Evolutionary conservation across 345 rosid species (phyloP).

Genomic region (Citrus trifoliata): DNA sequence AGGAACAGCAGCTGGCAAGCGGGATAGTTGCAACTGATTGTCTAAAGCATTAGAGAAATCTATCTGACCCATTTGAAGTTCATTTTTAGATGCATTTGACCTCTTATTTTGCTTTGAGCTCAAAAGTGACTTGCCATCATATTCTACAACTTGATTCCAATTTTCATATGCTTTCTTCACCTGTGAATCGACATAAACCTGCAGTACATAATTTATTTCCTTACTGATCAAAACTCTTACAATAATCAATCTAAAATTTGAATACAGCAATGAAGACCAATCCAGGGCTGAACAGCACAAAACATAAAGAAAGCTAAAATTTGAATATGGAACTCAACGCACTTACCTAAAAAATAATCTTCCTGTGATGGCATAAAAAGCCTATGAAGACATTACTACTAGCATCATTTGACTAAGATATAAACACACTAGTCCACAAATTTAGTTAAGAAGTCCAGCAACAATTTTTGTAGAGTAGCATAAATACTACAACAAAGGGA

Average conservation of each 20-base stretch:
- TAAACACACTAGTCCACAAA: not conserved
- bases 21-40: slow-evolving; percentile 50
- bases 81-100: slow-evolving; percentile 44
- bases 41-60: slow-evolving; percentile 48
- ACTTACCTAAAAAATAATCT: not conserved
- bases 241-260: not conserved
- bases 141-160: slow-evolving; percentile 81
- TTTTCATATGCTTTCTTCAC: slow-evolving; percentile 96
- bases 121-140: slow-evolving; percentile 83
- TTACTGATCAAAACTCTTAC: not conserved
- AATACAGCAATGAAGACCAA: not conserved
- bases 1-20: slow-evolving; percentile 45
- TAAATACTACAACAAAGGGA: not conserved
- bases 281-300: not conserved
- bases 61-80: slow-evolving; percentile 36
- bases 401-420: not conserved
- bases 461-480: not conserved
- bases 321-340: not conserved
- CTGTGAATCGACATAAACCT: slow-evolving; percentile 80
- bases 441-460: not conserved
- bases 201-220: slow-evolving; percentile 21
- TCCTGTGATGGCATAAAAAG: not conserved
- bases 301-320: not conserved
- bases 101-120: slow-evolving; percentile 64
- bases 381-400: not conserved